phyloP scores from a whole-genome alignment of 305 asterid genomes.

The Fraxinus floribunda region DNA sequence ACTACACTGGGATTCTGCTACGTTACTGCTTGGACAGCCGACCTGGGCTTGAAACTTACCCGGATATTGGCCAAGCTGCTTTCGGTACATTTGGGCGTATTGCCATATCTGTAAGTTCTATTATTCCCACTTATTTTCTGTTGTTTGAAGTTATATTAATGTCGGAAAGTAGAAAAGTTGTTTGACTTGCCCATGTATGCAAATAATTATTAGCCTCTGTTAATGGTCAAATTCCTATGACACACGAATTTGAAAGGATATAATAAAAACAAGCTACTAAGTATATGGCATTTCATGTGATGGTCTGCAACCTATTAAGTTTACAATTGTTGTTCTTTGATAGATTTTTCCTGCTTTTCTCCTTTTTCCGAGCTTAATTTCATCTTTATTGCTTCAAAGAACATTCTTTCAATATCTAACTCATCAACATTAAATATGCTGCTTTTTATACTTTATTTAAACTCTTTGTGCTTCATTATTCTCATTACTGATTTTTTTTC shows the following conservation, averaged over 20 bases:
- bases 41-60: constrained; percentile 92
- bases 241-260: not conserved
- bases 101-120: constrained; percentile 69
- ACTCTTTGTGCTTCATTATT: not conserved
- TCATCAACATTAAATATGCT: not conserved
- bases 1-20: constrained; percentile 82
- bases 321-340: not conserved
- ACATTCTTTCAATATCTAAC: not conserved
- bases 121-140: not conserved
- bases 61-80: constrained; percentile 97
- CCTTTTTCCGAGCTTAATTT: not conserved
- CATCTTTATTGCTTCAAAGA: not conserved
- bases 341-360: not conserved
- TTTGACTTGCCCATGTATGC: not conserved
- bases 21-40: constrained; percentile 81
- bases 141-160: not conserved
- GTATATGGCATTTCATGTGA: not conserved
- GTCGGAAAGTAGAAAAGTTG: not conserved
- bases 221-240: not conserved
- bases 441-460: not conserved
- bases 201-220: not conserved
- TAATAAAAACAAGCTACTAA: not conserved
- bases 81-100: constrained; percentile 77
- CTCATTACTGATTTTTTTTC: not conserved
- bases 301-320: not conserved